These are phyloP conservation scores for Pyropia haitanensis DNA, from an alignment of 23 red algal genomes.

Conservation along the genomic window DNA sequence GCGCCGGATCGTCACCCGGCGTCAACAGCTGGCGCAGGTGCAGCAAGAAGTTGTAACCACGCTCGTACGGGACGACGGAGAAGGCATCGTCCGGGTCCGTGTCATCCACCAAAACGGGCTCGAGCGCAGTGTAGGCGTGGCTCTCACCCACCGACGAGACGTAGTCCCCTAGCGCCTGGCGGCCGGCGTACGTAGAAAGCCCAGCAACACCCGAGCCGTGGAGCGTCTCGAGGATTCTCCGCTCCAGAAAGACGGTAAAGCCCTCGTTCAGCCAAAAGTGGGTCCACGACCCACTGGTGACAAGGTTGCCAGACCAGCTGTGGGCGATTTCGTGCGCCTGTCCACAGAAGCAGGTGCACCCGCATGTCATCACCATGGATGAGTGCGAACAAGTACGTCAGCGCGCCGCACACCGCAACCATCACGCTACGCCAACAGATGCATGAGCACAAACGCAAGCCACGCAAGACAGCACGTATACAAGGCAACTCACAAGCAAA, in stretches of 20 bases:
- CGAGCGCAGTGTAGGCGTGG: slow-evolving; percentile 37
- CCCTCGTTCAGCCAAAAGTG: slow-evolving; percentile 90
- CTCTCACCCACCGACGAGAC: slow-evolving; percentile 31
- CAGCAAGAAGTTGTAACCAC: slow-evolving; percentile 57
- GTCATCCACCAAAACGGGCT: slow-evolving; percentile 35
- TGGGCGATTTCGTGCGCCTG: slow-evolving; percentile 71
- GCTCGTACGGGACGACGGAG: slow-evolving; percentile 42
- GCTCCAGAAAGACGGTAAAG: slow-evolving; percentile 79
- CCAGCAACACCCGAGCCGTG: slow-evolving; percentile 23
- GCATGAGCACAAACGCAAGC: too few relatives aligned
- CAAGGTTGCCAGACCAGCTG: slow-evolving; percentile 78
- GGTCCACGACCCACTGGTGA: slow-evolving; percentile 47
- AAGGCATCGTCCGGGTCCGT: slow-evolving; percentile 62
- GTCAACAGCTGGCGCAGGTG: slow-evolving; percentile 29
- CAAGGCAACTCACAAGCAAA: too few relatives aligned
- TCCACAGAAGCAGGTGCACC: slow-evolving; percentile 24
- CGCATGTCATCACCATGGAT: slow-evolving; percentile 32
- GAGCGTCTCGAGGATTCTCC: slow-evolving; percentile 24
- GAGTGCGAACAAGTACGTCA: not conserved
- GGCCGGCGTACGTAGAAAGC: slow-evolving; percentile 23
- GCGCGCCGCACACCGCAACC: too few relatives aligned
- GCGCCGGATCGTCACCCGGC: slow-evolving; percentile 1
- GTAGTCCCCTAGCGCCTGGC: slow-evolving; percentile 13
- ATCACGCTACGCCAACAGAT: too few relatives aligned
- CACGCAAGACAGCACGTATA: too few relatives aligned